These are phyloP conservation scores for Ophiostoma angusticollis DNA, from an alignment of 2,329 filamentous ascomycete genomes.

Conservation along the genomic window DNA sequence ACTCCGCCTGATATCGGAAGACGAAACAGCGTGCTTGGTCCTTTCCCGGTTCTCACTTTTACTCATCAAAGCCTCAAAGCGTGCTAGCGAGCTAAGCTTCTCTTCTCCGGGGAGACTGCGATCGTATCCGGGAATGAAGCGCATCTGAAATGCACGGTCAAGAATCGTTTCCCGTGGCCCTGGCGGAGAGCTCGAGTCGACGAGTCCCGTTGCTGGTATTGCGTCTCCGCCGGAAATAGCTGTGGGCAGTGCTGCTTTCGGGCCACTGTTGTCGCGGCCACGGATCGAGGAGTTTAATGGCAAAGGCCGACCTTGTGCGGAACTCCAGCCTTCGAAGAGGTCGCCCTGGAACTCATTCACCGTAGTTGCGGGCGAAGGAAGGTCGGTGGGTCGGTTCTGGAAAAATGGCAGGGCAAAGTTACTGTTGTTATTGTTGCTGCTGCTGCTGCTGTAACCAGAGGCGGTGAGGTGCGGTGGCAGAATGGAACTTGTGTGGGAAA, in stretches of 20 bases:
- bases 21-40: conserved; percentile 27
- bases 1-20: conserved; percentile 13
- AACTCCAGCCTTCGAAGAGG: conserved; percentile 48
- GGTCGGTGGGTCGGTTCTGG: conserved; percentile 33
- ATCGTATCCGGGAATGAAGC: conserved; percentile 49
- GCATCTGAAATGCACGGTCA: conserved; percentile 53
- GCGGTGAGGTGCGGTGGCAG: conserved; percentile 6
- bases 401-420: conserved; percentile 9
- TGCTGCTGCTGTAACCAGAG: conserved; percentile 1
- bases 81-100: conserved; percentile 50
- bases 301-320: conserved; percentile 45
- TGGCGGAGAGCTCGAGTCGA: conserved; percentile 38
- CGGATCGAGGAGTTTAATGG: conserved; percentile 43
- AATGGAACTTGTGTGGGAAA: conserved; percentile 29
- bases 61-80: conserved; percentile 53
- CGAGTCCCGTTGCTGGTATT: conserved; percentile 18
- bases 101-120: conserved; percentile 42
- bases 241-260: conserved; percentile 26
- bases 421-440: conserved; percentile 4
- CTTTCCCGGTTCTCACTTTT: conserved; percentile 38
- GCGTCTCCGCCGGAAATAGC: conserved; percentile 24
- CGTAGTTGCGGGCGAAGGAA: conserved; percentile 43
- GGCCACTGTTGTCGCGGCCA: conserved; percentile 41
- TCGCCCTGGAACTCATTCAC: conserved; percentile 40
- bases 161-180: conserved; percentile 50